Evolutionary conservation across 345 rosid species (phyloP).

Genomic region (Citrus inodora): DNA sequence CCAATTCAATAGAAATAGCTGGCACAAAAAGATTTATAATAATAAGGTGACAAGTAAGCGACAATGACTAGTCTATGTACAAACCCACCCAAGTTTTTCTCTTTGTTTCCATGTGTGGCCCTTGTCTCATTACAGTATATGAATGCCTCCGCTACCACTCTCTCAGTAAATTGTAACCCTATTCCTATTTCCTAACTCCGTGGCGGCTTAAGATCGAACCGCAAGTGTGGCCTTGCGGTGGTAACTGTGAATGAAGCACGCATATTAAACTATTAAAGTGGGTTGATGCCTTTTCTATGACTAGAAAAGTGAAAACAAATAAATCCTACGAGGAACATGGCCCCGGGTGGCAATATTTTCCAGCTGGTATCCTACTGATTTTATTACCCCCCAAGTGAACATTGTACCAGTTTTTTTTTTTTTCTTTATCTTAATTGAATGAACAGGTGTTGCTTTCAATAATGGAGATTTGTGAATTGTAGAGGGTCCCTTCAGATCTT

Average conservation of each 20-base stretch:
- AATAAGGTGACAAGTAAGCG: background rate
- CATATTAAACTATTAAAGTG: slow-evolving; percentile 11
- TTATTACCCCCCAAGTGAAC: background rate
- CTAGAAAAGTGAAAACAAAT: slow-evolving; percentile 6
- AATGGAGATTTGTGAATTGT: slow-evolving; percentile 7
- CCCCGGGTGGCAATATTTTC: background rate
- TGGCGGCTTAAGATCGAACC: background rate
- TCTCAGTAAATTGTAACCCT: background rate
- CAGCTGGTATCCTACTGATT: slow-evolving; percentile 16
- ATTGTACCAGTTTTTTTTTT: too few relatives aligned
- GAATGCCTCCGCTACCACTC: background rate
- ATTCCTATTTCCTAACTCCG: background rate
- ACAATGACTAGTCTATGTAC: background rate
- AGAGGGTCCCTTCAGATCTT: background rate
- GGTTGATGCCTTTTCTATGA: slow-evolving; percentile 6
- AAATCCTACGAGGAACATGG: slow-evolving; percentile 7
- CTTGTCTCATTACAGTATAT: background rate
- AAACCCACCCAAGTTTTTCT: background rate
- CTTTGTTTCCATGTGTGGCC: background rate
- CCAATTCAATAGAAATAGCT: slow-evolving; percentile 7
- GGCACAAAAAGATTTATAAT: background rate
- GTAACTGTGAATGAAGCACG: background rate
- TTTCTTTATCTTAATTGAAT: background rate
- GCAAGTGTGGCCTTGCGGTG: background rate
- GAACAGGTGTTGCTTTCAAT: background rate